Evolutionary conservation across 2,329 filamentous ascomycete species (phyloP), one percentile per base, ranked within the genome.

Genomic region (Paracamarosporium sp.): DNA sequence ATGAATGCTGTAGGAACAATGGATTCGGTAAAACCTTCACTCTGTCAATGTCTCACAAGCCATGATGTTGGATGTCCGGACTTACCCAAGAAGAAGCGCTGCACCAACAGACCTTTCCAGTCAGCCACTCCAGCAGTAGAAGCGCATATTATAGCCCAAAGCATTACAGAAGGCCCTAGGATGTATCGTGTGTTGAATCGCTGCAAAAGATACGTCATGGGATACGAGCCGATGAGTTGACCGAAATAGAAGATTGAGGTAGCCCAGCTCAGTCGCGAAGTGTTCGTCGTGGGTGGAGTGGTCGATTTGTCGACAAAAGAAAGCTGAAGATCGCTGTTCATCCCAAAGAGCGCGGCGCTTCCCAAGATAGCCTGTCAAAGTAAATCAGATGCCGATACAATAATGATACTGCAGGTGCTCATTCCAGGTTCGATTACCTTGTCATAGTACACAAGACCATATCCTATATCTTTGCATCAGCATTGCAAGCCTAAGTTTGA

Each of bases 211-310:
- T 89, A 91, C 0, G 88, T 88, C 84, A 91, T 86, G 2, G 89
- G 90, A 60, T 91, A 92, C 4, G 90, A 78, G 0, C 90, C 90
- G 0, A 85, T 86, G 2, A 93, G 81, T 88, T 91, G 90, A 36
- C 90, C 90, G 64, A 92, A 91, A 78, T 92, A 92, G 78, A 93
- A 92, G 67, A 92, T 81, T 0, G 88, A 92, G 0, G 89, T 92
- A 2, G 90, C 90, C 90, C 90, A 93, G 63, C 84, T 88, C 31
- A 93, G 82, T 12, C 90, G 83, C 0, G 84, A 82, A 0, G 90
- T 92, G 68, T 90, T 84, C n/a, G 83, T 84, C 0, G 83, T 83
- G 0, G 71, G 81, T 0, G 88, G 87, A 1, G 72, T 78, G 3
- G 77, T 81, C 1, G 78, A 74, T 17, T 79, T 69, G 59, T 84